Evolutionary conservation across 2,329 filamentous ascomycete species (phyloP), one percentile per base, ranked within the genome.

Genomic region (Madurella mycetomatis): DNA sequence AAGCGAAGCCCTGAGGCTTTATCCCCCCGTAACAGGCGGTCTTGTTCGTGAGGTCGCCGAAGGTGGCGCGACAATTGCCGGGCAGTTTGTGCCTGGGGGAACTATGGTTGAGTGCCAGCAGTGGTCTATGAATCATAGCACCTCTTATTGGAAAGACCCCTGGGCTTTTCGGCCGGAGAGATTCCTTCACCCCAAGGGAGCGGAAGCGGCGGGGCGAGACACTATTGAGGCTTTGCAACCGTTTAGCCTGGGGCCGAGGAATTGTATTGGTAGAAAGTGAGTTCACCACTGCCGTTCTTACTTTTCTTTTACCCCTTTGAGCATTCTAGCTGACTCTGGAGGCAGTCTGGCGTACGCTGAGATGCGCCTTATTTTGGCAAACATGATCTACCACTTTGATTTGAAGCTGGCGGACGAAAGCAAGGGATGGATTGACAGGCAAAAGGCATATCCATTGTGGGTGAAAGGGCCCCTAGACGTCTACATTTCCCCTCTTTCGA

Each of bases 371-470:
- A 72, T 78, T 9, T 55, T 78, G 1, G 69, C 73, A 1, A 70
- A 72, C 9, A 50, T 80, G 5, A 56, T 80, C 3, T 77, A 66
- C 52, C 69, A 72, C 17, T 79, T 79, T 53, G 76, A 79, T 44
- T 57, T 78, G 44, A 62, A 68, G 41, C 62, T 76, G 5, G 61
- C 58, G 2, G 60, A 67, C 4, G 67, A 67, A 9, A 65, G 66
- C 11, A 34, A 59, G 7, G 52, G 66, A 15, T 76, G 74, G 73
- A 68, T 72, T 4, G 53, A 61, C 16, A 58, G 59, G 12, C 71
- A 64, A 39, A 40, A 17, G 41, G 34, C 47, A 2, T 58, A 51
- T n/a, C 32, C n/a, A 5, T 5, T 58, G 12, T 58, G 53, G 53
- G 39, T 13, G 4, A 53, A 44, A 31, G 9, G 41, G 34, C 53